A percentile compares a stretch with the other conserved stretches of the same genome.
Conservation (phyloP, 2,329 filamentous ascomycete species). For the Metarhizium robertsii region DNA sequence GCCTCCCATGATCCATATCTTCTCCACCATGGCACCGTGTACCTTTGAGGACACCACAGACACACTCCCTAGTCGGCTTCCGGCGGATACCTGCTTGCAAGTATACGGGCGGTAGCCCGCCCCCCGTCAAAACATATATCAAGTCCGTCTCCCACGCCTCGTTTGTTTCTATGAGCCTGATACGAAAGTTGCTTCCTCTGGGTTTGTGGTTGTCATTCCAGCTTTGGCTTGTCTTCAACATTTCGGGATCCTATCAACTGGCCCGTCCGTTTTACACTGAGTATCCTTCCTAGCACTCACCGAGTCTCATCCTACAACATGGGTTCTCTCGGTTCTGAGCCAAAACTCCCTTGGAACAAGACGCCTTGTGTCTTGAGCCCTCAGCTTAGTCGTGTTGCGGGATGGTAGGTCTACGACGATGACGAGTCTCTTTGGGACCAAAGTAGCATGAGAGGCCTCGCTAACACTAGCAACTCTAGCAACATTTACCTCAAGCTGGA, state of each 20-base stretch:
- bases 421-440: not conserved
- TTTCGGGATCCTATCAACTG: constrained; percentile 2
- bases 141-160: constrained; percentile 2
- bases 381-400: constrained; percentile 57
- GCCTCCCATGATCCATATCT: constrained; percentile 7
- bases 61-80: constrained; percentile 6
- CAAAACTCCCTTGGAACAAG: constrained; percentile 53
- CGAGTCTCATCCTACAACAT: constrained; percentile 17
- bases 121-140: constrained; percentile 6
- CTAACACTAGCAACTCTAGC: constrained; percentile 25
- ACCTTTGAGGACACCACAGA: constrained; percentile 8
- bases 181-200: not conserved
- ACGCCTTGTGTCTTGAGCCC: constrained; percentile 63
- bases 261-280: not conserved
- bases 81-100: constrained; percentile 7
- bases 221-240: not conserved
- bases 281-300: not conserved
- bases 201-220: not conserved
- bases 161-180: not conserved
- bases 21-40: constrained; percentile 8
- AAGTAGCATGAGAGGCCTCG: not conserved
- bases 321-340: constrained; percentile 29
- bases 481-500: constrained; percentile 81
- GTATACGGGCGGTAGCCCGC: not conserved
- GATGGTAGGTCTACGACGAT: constrained; percentile 46